phyloP scores from a whole-genome alignment of 2,329 filamentous ascomycete species.

The Fusarium nisikadoi region DNA sequence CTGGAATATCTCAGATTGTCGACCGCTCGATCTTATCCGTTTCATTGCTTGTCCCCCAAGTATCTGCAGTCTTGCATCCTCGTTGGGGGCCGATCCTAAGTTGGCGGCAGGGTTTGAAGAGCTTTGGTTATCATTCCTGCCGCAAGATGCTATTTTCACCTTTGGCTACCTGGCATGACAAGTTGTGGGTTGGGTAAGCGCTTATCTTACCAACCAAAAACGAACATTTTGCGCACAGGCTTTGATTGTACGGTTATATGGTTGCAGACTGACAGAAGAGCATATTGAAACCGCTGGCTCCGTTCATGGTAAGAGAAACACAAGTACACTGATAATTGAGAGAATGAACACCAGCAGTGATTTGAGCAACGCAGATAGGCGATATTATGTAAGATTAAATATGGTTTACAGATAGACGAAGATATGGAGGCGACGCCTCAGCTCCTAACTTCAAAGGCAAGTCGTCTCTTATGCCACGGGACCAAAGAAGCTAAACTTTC shows the following conservation, averaged over 20 bases:
- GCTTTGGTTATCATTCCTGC: neutral
- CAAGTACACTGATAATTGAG: neutral
- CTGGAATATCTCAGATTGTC: neutral
- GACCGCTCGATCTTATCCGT: neutral
- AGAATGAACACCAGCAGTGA: fast-evolving
- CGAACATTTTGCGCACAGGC: neutral
- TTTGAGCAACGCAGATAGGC: neutral
- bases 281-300: neutral
- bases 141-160: no score
- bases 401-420: neutral
- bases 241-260: neutral
- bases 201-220: neutral
- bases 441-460: no score
- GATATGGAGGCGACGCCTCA: neutral
- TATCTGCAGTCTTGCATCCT: neutral
- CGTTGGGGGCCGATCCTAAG: neutral
- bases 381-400: neutral
- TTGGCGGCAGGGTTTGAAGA: neutral
- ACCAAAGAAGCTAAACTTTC: constrained; percentile 57
- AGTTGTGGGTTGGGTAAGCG: fast-evolving
- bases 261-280: neutral
- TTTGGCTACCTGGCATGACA: fast-evolving
- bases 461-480: constrained; percentile 44
- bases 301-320: neutral
- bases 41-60: neutral